Percentiles rank a stretch among this genome's conserved stretches.
These are phyloP conservation scores for Emericellopsis terricola DNA, from an alignment of 495 filamentous ascomycete genomes.

Conservation along the genomic window DNA sequence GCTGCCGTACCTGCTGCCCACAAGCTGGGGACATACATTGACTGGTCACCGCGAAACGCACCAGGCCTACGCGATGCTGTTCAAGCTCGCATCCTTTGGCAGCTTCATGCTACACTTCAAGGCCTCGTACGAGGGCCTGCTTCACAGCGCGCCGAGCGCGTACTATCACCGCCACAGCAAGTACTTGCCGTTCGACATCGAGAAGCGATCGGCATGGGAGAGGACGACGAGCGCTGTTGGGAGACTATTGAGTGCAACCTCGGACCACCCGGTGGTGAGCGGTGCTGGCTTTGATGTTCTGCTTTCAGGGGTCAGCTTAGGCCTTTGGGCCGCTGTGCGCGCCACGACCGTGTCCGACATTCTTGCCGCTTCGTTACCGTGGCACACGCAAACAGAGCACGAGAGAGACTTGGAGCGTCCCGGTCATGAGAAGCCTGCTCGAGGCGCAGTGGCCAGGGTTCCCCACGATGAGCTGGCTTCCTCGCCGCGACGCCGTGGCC, in stretches of 20 bases:
- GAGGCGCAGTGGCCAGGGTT: too few species aligned
- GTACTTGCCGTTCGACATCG: slow-evolving; percentile 22
- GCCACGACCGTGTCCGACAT: slow-evolving; percentile 25
- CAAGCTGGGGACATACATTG: slow-evolving; percentile 20
- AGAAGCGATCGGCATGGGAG: slow-evolving; percentile 20
- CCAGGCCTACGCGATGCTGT: slow-evolving; percentile 17
- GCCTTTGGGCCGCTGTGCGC: slow-evolving; percentile 33
- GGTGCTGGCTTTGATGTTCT: slow-evolving; percentile 31
- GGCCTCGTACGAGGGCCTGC: slow-evolving; percentile 14
- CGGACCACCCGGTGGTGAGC: slow-evolving; percentile 29
- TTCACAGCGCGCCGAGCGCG: slow-evolving; percentile 22
- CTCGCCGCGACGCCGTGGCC: too few species aligned
- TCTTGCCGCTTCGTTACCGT: too few species aligned
- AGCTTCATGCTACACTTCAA: slow-evolving; percentile 21
- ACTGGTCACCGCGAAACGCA: slow-evolving; percentile 19
- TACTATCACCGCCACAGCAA: slow-evolving; percentile 25
- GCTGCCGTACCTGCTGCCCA: slow-evolving; percentile 21
- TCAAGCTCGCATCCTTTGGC: slow-evolving; percentile 18
- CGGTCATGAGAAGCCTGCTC: too few species aligned
- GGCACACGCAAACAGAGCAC: too few species aligned
- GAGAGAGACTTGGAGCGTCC: too few species aligned
- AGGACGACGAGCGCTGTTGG: slow-evolving; percentile 21
- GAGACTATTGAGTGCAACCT: slow-evolving; percentile 20
- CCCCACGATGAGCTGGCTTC: too few species aligned
- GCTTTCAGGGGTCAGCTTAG: slow-evolving; percentile 29